A percentile compares a stretch with the other conserved stretches of the same genome.
These are phyloP conservation scores for Mycena belliarum DNA, from an alignment of 768 basidiomycete genomes.

Conservation along the genomic window DNA sequence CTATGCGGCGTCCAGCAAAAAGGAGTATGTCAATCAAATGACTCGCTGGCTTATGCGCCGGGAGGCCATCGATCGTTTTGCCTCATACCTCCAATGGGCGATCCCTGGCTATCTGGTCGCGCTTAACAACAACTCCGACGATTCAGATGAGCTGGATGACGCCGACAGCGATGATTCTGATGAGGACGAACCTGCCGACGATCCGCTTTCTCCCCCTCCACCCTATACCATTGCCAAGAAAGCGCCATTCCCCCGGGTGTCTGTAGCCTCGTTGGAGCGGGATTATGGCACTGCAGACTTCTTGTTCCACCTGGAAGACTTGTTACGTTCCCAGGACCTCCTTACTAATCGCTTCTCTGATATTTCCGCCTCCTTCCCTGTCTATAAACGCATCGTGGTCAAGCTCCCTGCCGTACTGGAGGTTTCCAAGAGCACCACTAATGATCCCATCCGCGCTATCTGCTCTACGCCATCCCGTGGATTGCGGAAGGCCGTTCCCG, in stretches of 20 bases:
- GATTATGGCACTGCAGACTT: slow-evolving; percentile 19
- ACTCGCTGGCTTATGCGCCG: slow-evolving; percentile 31
- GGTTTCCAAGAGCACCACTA: background rate
- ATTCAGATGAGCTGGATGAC: background rate
- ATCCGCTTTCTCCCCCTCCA: background rate
- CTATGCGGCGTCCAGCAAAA: slow-evolving; percentile 25
- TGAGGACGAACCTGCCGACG: background rate
- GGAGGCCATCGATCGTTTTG: slow-evolving; percentile 23
- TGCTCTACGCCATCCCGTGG: too few relatives aligned
- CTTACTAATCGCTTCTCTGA: background rate
- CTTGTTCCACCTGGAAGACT: slow-evolving; percentile 13
- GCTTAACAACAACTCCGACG: background rate
- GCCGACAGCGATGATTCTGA: background rate
- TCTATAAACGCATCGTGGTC: slow-evolving; percentile 1
- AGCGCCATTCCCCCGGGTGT: slow-evolving; percentile 8
- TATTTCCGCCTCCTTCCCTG: background rate
- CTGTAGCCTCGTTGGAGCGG: slow-evolving; percentile 3
- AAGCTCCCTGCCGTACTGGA: background rate
- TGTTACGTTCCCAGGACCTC: slow-evolving; percentile 7
- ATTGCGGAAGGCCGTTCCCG: too few relatives aligned
- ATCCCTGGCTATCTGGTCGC: slow-evolving; percentile 10
- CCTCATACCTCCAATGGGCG: slow-evolving; percentile 14
- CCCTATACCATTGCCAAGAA: slow-evolving; percentile 14
- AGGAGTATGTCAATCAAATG: slow-evolving; percentile 36
- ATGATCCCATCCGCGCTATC: background rate